phyloP scores from a whole-genome alignment of 495 filamentous ascomycete species.

The Symbiotaphrina buchneri region DNA sequence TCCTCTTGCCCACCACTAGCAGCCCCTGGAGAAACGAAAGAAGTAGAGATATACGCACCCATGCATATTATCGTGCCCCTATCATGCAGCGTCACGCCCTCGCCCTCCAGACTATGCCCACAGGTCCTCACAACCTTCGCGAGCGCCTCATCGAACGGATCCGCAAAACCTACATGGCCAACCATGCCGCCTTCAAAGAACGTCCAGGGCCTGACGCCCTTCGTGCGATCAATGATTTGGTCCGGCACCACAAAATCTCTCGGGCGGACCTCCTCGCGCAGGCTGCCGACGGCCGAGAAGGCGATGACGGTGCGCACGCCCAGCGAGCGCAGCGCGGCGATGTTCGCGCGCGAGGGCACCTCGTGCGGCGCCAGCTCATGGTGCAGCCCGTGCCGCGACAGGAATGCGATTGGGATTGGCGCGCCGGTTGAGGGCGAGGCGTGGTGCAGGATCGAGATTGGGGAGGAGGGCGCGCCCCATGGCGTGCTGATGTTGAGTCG shows the following conservation, averaged over 20 bases:
- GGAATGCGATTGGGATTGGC: constrained; percentile 64
- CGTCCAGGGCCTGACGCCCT: constrained; percentile 64
- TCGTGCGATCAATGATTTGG: constrained; percentile 95
- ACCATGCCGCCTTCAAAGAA: constrained; percentile 92
- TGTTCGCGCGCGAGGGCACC: constrained; percentile 77
- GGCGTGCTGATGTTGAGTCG: constrained; percentile 50
- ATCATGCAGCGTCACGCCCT: constrained; percentile 56
- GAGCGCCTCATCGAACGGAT: constrained; percentile 72
- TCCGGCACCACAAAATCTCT: constrained; percentile 92
- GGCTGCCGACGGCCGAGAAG: constrained; percentile 84
- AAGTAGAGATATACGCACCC: constrained; percentile 25
- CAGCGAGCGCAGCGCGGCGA: constrained; percentile 73
- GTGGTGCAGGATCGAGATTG: constrained; percentile 78
- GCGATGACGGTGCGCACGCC: constrained; percentile 81
- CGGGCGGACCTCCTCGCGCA: constrained; percentile 78
- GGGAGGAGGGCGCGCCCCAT: constrained; percentile 83
- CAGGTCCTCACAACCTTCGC: constrained; percentile 47
- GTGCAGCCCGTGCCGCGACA: constrained; percentile 73
- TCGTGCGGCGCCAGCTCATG: constrained; percentile 87
- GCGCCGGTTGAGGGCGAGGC: constrained; percentile 27
- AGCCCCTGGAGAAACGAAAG: not conserved
- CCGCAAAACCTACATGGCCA: constrained; percentile 84
- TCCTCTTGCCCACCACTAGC: not conserved
- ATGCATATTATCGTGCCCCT: constrained; percentile 75
- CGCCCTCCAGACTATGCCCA: constrained; percentile 54